phyloP scores from a whole-genome alignment of 2,329 filamentous ascomycete species.

The Didymellaceae sp. region DNA sequence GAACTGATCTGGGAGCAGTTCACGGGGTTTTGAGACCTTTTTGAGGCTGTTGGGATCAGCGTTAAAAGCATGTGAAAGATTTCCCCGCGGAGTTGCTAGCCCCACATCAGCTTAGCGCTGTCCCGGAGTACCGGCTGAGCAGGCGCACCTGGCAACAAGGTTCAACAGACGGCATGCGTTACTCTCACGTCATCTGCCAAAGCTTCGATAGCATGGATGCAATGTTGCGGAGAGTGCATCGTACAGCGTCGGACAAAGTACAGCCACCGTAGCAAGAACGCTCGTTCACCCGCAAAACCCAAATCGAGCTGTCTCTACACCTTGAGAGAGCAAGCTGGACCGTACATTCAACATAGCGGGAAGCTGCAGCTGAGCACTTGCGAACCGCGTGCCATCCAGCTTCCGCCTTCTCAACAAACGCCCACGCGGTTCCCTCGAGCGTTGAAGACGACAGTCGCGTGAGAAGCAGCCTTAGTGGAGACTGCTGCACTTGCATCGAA shows the following conservation, averaged over 20 bases:
- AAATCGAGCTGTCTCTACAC: background rate
- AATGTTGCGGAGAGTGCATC: constrained; percentile 15
- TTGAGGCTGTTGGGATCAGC: constrained; percentile 1
- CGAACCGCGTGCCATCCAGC: background rate
- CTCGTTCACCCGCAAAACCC: background rate
- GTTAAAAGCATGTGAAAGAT: constrained; percentile 10
- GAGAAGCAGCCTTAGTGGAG: constrained; percentile 9
- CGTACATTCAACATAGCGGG: background rate
- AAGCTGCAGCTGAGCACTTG: constrained; percentile 11
- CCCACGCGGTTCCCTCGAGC: constrained; percentile 3
- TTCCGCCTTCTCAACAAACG: constrained; percentile 4
- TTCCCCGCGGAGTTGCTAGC: constrained; percentile 7
- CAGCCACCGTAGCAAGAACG: constrained; percentile 6
- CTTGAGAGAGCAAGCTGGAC: constrained; percentile 8
- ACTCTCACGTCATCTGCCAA: constrained; percentile 18
- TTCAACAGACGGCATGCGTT: constrained; percentile 15
- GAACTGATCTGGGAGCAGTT: background rate
- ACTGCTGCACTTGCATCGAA: constrained; percentile 14
- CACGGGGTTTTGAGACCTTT: background rate
- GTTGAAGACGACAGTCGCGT: constrained; percentile 3
- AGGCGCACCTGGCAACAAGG: constrained; percentile 11
- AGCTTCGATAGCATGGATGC: constrained; percentile 14
- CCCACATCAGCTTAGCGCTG: constrained; percentile 1
- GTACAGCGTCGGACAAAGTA: constrained; percentile 8
- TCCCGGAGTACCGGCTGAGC: background rate